Conservation (phyloP, 306 rosid genomes). For the Elaeagnus macrophylla region DNA sequence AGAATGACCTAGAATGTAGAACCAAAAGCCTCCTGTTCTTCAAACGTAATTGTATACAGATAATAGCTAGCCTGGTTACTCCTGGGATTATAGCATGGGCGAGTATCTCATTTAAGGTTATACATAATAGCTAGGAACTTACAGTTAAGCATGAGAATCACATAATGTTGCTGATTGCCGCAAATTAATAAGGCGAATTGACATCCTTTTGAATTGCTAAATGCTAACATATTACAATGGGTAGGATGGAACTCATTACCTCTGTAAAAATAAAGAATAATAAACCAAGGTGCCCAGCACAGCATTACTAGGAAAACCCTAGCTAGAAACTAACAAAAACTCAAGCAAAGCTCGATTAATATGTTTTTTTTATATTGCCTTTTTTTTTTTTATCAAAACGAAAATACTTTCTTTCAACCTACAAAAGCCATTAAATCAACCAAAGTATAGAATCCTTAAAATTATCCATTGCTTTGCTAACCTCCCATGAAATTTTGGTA, state of each 20-base stretch:
- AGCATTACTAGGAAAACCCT: constrained; percentile 3
- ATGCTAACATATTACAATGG: constrained; percentile 75
- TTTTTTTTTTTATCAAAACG: no score
- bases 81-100: constrained; percentile 10
- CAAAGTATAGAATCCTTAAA: no score
- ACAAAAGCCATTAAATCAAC: no score
- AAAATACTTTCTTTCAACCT: no score
- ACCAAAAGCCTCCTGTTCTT: constrained; percentile 80
- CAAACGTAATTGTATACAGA: constrained; percentile 59
- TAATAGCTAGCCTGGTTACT: constrained; percentile 9
- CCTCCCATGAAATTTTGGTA: no score
- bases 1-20: constrained; percentile 87
- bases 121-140: no score
- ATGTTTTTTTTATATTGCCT: no score
- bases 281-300: constrained; percentile 15
- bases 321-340: background rate
- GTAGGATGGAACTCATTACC: constrained; percentile 95
- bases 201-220: constrained; percentile 92
- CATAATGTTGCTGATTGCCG: constrained; percentile 94
- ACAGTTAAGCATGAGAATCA: constrained; percentile 83
- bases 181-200: constrained; percentile 81
- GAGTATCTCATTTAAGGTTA: no score
- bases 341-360: background rate
- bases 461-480: no score
- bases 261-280: constrained; percentile 38